Evolutionary conservation across 75 land plant species (phyloP).

Genomic region (Selaginella moellendorffii): DNA sequence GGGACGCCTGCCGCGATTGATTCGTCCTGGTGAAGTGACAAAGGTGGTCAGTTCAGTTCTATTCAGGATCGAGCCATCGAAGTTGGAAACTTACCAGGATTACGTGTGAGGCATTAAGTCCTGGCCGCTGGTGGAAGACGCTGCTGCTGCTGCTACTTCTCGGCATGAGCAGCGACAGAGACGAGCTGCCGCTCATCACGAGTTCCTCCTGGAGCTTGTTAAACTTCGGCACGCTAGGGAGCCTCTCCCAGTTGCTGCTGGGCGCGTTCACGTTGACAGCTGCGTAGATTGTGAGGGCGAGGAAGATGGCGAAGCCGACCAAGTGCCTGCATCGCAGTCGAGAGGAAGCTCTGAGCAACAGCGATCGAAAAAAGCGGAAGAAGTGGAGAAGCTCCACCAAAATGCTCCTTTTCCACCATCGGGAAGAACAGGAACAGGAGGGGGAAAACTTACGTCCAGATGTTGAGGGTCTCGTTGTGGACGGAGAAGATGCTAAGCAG

Average conservation of each 20-base stretch:
- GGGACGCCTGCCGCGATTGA: not conserved
- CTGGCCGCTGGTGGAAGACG: too few relatives aligned
- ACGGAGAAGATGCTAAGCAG: conserved; percentile 53
- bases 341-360: too few relatives aligned
- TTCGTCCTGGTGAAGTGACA: too few relatives aligned
- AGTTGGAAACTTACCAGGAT: too few relatives aligned
- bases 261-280: not conserved
- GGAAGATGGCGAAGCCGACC: conserved; percentile 54
- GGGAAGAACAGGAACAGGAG: too few relatives aligned
- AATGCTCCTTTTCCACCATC: too few relatives aligned
- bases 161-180: too few relatives aligned
- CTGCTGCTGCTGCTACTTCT: too few relatives aligned
- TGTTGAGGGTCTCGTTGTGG: conserved; percentile 89
- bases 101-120: too few relatives aligned
- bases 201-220: not conserved
- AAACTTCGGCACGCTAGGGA: not conserved
- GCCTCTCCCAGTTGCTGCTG: not conserved
- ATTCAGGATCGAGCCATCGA: too few relatives aligned
- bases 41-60: too few relatives aligned
- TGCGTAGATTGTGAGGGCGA: conserved; percentile 44
- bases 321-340: conserved; percentile 60
- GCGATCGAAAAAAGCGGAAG: not conserved
- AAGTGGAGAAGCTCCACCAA: not conserved
- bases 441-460: conserved; percentile 87
- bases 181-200: too few relatives aligned